Evolutionary conservation across 371 early-diverging fungal genomes (phyloP), one percentile per base, ranked within the genome.

Genomic region (Actinomucor elegans): DNA sequence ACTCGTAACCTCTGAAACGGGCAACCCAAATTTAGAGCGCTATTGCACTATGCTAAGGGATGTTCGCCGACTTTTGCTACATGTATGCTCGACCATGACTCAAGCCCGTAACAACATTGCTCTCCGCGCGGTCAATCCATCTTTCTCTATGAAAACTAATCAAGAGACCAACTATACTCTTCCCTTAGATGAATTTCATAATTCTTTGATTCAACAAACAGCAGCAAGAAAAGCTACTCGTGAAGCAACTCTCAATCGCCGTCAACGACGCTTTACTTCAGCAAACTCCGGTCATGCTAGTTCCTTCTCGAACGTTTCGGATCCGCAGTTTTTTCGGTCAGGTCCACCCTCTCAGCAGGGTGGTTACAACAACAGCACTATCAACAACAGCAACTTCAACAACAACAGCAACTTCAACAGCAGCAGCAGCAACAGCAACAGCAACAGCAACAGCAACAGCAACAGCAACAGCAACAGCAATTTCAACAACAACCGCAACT

Each of bases 341-440:
- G 57, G 50, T 57, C 48, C 55, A 12, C 24, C 46, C 45, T 55
- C 55, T 36, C 55, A 55, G 55, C 56, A 55, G 48, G 48, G 48
- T 28, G 48, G 42, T 48, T 56, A 23, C 43, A 35, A 11, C 45
- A 35, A 27, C 36, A 45, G 20, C 38, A n/a, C 8, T 29, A 42
- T 6, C 43, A 42, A 42, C 43, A 36, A 14, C 55, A 54, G 32
- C 38, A 36, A 15, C 32, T 26, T 26, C 43, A 36, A 14, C 55
- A 54, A 40, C 38, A 36, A 15, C 32, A 32, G 20, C 28, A 21
- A 12, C 38, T 37, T 20, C 38, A 37, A 6, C 38, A 38, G 10
- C 43, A 41, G 6, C 38, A 38, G 11, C 36, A 3, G 1, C 38
- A 38, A 18, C 3, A 37, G 18, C 2, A 32, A 47, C 34, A 21